Conservation (phyloP, 1,139 yeast genomes). For the Trichomonascaceae sp. region DNA sequence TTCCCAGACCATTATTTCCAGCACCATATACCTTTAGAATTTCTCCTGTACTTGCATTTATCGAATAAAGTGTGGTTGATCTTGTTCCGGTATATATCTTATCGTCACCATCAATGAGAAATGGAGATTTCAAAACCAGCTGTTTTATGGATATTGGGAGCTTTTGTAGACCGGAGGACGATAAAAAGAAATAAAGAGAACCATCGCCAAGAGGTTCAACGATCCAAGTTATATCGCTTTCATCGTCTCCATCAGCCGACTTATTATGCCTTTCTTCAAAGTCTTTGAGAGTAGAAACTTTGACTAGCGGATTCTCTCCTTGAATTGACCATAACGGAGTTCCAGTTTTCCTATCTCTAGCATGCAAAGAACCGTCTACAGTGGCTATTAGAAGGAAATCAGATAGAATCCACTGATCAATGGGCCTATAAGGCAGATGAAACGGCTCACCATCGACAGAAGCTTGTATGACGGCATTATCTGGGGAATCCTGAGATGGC, state of each 20-base stretch:
- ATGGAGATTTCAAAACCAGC: conserved; percentile 75
- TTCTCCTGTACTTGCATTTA: conserved; percentile 72
- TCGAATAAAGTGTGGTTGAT: conserved; percentile 66
- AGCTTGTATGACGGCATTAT: conserved; percentile 1
- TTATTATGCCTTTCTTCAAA: not conserved
- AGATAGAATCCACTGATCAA: conserved; percentile 53
- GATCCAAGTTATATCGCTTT: conserved; percentile 52
- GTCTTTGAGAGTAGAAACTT: conserved; percentile 20
- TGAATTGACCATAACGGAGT: conserved; percentile 70
- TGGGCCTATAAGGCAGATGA: conserved; percentile 17
- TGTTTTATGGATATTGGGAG: conserved; percentile 78
- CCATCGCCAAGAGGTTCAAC: conserved; percentile 93
- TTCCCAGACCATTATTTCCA: conserved; percentile 21
- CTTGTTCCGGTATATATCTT: conserved; percentile 85
- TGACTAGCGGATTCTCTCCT: conserved; percentile 36
- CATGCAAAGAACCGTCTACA: conserved; percentile 84
- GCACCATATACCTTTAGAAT: conserved; percentile 66
- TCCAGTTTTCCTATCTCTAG: conserved; percentile 73
- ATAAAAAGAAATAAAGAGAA: conserved; percentile 76
- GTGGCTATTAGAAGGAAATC: conserved; percentile 68
- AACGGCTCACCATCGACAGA: not conserved
- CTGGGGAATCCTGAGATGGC: not conserved
- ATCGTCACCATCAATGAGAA: conserved; percentile 60
- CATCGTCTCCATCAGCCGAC: conserved; percentile 19
- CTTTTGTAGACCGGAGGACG: conserved; percentile 66